Percentiles rank a stretch among this genome's conserved stretches.
Conservation (phyloP, 2,329 filamentous ascomycete species). For the Ilyonectria sp. region DNA sequence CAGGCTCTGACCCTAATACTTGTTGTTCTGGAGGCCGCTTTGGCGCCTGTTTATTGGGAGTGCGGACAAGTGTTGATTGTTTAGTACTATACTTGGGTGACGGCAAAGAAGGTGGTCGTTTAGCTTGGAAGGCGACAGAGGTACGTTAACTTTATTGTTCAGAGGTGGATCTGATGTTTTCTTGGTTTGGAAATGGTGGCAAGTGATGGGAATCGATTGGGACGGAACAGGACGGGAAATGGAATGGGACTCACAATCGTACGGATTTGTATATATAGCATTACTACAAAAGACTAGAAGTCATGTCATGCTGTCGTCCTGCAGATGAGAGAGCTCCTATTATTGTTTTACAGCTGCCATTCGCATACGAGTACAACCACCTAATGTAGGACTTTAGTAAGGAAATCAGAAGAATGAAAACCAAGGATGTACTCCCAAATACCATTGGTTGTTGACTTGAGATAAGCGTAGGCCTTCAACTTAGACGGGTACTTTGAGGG, state of each 20-base stretch:
- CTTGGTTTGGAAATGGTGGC: slow-evolving; percentile 17
- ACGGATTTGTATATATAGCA: slow-evolving; percentile 22
- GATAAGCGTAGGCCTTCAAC: no score
- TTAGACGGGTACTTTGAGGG: no score
- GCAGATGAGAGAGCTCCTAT: not conserved
- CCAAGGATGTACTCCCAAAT: no score
- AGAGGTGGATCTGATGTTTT: slow-evolving; percentile 13
- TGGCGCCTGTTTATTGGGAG: slow-evolving; percentile 11
- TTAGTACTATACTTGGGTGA: slow-evolving; percentile 8
- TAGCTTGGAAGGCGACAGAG: slow-evolving; percentile 6
- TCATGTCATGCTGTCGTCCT: slow-evolving; percentile 9
- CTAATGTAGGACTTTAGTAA: no score
- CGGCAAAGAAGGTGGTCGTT: slow-evolving; percentile 10
- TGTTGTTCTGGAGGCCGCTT: slow-evolving; percentile 19
- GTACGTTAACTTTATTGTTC: slow-evolving; percentile 16
- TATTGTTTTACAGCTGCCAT: not conserved
- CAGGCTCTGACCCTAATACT: slow-evolving; percentile 16
- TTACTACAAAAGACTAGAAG: not conserved
- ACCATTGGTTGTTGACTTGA: no score
- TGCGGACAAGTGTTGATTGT: slow-evolving; percentile 17
- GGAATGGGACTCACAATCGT: not conserved
- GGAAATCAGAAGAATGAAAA: no score
- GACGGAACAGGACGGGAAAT: not conserved
- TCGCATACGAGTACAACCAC: not conserved
- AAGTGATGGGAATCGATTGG: slow-evolving; percentile 1